Percentiles rank a stretch among this genome's conserved stretches.
Conservation (phyloP, 345 rosid genomes). For the Rhizophora apiculata region DNA sequence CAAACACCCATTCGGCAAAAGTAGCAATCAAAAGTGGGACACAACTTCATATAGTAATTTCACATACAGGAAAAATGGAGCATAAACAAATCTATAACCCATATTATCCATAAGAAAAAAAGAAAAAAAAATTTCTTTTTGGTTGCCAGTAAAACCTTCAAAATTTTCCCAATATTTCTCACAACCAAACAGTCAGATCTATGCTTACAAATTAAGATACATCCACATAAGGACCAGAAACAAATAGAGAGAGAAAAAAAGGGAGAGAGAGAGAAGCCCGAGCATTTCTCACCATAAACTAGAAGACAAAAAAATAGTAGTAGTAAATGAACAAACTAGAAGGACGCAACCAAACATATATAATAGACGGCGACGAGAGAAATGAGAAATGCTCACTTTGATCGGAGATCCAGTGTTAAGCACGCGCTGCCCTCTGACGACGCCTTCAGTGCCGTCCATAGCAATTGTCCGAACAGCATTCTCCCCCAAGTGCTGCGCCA, state of each 20-base stretch:
- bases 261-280: not conserved
- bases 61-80: no score
- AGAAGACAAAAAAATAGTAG: no score
- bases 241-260: no score
- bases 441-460: slow-evolving; percentile 91
- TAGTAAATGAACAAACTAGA: no score
- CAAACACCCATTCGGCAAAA: no score
- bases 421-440: slow-evolving; percentile 76
- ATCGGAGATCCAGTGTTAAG: slow-evolving; percentile 94
- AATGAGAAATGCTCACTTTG: slow-evolving; percentile 42
- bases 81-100: no score
- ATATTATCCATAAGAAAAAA: no score
- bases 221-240: not conserved
- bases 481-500: slow-evolving; percentile 95
- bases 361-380: not conserved
- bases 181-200: slow-evolving; percentile 1
- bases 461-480: slow-evolving; percentile 86
- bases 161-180: not conserved
- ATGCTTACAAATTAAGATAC: not conserved
- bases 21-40: no score
- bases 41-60: no score
- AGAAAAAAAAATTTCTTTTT: no score
- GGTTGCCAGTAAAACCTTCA: no score
- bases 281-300: not conserved
- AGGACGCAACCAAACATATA: no score